Base-by-base conservation (phyloP, 768 basidiomycete genomes). In the Amanita thiersii region DNA sequence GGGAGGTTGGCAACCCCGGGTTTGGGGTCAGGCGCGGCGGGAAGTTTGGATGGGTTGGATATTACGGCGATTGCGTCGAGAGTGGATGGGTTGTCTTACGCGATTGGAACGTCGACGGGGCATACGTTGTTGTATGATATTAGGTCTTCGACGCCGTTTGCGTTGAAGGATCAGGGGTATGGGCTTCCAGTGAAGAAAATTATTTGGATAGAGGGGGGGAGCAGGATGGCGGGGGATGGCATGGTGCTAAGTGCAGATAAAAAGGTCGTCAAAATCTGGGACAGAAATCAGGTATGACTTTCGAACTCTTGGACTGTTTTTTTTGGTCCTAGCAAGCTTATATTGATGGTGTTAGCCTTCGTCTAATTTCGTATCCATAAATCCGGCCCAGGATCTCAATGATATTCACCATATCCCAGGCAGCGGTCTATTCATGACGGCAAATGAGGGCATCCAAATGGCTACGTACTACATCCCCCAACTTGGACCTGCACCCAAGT, bases 261-360 rank as follows among this genome's bases (percentile, higher is more conserved):
- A 60, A 98, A 98, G 59, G 94, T 99, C 19, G 75, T 97, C 54
- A 99, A 99, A 63, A 83, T 98, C 20, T 99, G 96, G 96, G 86
- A 92, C 56, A 76, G 82, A 40, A 76, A 86, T 59, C 73, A 72
- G 29, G 89, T 89, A 64, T 40, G 86, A 65, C 7, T 28, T 33
- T 14, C 23, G n/a, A n/a, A 3, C 37, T 14, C 19, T 35, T 40
- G 30, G 14, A 20, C 37, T 28, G 18, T 33, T 24, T 9, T 44
- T 32, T 14, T 12, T 38, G 8, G 3, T 33, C 36, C 31, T 49
- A 38, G 39, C 31, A 52, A 42, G 39, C 39, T 44, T 50, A 39
- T 6, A n/a, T 26, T 46, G 2, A n/a, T n/a, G n/a, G n/a, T n/a
- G n/a, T n/a, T 41, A 93, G 89, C 82, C 92, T 23, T 71, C 79